Conservation (phyloP, 176 grass and related monocot genomes). For the Elymus sibiricus region DNA sequence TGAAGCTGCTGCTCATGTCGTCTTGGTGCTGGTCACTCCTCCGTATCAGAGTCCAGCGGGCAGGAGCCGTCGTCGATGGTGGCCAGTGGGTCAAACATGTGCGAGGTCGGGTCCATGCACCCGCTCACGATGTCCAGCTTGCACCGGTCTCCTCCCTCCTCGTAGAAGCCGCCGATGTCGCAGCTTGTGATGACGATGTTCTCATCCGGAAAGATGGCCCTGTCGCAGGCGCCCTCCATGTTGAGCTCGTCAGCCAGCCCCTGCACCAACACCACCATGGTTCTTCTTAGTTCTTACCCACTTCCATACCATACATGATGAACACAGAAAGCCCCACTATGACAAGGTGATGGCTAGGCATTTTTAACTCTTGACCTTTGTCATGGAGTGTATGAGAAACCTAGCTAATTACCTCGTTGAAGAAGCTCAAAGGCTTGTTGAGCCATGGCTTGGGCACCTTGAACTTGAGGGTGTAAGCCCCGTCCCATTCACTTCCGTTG, state of each 20-base stretch:
- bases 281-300: not conserved
- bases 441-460: conserved; percentile 64
- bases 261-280: conserved; percentile 17
- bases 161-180: conserved; percentile 66
- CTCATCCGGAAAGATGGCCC: conserved; percentile 80
- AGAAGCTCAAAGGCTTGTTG: conserved; percentile 76
- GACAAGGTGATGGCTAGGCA: not conserved
- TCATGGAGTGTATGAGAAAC: not conserved
- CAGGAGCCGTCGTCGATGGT: conserved; percentile 80
- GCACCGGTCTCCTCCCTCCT: conserved; percentile 76
- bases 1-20: not conserved
- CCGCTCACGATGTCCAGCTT: conserved; percentile 82
- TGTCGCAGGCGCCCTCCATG: conserved; percentile 74
- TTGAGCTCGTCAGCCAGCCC: conserved; percentile 77
- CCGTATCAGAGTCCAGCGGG: conserved; percentile 42
- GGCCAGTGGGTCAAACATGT: conserved; percentile 66
- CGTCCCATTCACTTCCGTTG: conserved; percentile 83
- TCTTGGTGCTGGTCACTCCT: conserved; percentile 30
- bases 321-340: not conserved
- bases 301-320: not conserved
- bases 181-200: conserved; percentile 84
- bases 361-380: not conserved
- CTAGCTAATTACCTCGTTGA: conserved; percentile 49
- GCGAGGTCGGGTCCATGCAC: conserved; percentile 81
- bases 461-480: conserved; percentile 78